Evolutionary conservation across 2,329 filamentous ascomycete species (phyloP), one percentile per base, ranked within the genome.

Genomic region (Nemania sp.): DNA sequence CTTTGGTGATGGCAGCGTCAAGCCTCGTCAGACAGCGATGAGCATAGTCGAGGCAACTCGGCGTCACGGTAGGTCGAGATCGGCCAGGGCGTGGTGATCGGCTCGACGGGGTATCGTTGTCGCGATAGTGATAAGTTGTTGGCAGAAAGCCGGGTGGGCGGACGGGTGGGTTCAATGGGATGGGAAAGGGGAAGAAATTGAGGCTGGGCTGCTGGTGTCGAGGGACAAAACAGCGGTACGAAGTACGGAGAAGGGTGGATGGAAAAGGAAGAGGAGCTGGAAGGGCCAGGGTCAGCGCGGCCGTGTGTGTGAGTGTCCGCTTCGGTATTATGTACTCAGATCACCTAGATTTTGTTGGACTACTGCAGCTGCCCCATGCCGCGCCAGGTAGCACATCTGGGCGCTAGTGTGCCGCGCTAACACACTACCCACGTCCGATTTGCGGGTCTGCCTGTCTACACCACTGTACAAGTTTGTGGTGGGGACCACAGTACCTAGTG

Each of bases 11-110:
- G 57, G 58, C 58, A 64, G 62, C 58, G 63, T 66, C 62, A 59
- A 69, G 64, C 63, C 65, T 65, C 61, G 66, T 72, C 63, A 71
- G 62, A 68, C 60, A 55, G 65, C 58, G 62, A 59, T 68, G 56
- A 61, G 57, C 65, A 71, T 71, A 67, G 58, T 66, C 62, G 65
- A 7, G 25, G 25, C 25, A 7, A 29, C 25, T 59, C 50, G 62
- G 49, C 7, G 54, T 49, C 48, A 54, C 45, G 57, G 29, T 32
- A 29, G 54, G 39, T 56, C 37, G 49, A 64, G 52, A 29, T 12
- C 46, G 34, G 47, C 57, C 50, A 49, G 57, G 42, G 52, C 57
- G 57, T 52, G 17, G 35, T n/a, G 50, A n/a, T 54, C 45, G 51
- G 50, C 9, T 58, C 46, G 58, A 20, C 42, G 46, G 12, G 32